phyloP scores from a whole-genome alignment of 2,329 filamentous ascomycete species.

The Amauroascus niger region DNA sequence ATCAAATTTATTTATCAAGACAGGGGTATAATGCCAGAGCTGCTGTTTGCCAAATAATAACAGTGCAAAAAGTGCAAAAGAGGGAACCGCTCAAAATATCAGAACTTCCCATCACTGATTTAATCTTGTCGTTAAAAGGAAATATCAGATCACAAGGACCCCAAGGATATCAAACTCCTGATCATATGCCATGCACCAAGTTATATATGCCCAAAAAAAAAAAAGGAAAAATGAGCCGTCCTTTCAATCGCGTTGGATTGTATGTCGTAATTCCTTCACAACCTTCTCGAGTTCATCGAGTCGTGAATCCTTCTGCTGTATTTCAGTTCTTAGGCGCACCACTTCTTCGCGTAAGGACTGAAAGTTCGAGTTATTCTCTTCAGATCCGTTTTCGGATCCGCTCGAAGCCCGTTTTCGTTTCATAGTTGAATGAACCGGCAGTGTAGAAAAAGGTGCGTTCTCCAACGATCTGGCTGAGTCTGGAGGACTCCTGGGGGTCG shows the following conservation, averaged over 20 bases:
- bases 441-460: not conserved
- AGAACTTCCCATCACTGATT: not conserved
- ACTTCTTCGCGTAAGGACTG: constrained; percentile 51
- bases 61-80: too few species aligned
- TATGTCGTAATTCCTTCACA: constrained; percentile 13
- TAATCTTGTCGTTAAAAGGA: not conserved
- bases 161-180: not conserved
- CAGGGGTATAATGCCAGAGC: constrained; percentile 2
- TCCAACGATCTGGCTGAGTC: not conserved
- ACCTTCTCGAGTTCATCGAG: constrained; percentile 32
- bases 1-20: not conserved
- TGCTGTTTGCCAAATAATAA: not conserved
- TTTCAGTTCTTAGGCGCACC: constrained; percentile 57
- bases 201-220: not conserved
- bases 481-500: constrained; percentile 1
- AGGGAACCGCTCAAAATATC: too few species aligned
- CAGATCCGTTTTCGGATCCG: constrained; percentile 21
- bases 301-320: constrained; percentile 46
- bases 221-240: not conserved
- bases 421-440: constrained; percentile 7
- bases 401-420: constrained; percentile 27
- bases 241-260: constrained; percentile 6
- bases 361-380: constrained; percentile 28
- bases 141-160: not conserved
- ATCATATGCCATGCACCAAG: constrained; percentile 1